These are phyloP conservation scores for Pachysolen tannophilus DNA, from an alignment of 805 yeast genomes.

Conservation along the genomic window DNA sequence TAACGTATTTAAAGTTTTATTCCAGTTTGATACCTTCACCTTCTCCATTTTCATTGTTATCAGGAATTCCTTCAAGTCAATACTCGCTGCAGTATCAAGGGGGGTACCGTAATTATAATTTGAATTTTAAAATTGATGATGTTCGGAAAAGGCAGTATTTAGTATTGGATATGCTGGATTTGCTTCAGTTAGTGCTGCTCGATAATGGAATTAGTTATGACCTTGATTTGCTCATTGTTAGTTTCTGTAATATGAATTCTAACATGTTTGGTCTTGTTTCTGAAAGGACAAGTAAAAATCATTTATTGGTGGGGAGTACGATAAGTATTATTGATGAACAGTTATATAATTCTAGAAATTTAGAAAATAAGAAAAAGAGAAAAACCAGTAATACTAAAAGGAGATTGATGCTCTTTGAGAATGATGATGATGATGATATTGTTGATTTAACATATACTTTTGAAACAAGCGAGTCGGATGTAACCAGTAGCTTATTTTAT, in stretches of 20 bases:
- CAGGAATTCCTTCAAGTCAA: no score
- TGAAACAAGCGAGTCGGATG: neutral
- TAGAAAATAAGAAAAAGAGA: neutral
- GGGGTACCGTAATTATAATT: neutral
- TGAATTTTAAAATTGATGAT: neutral
- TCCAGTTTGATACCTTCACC: constrained; percentile 2
- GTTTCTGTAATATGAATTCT: constrained; percentile 1
- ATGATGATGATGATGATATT: neutral
- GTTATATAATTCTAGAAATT: neutral
- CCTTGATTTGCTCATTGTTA: neutral
- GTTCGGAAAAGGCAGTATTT: constrained; percentile 4
- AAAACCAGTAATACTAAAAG: neutral
- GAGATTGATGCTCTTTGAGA: no score
- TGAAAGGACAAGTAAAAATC: neutral
- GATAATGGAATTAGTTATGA: neutral
- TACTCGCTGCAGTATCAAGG: no score
- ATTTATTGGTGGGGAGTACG: neutral
- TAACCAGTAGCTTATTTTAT: neutral
- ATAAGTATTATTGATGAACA: neutral
- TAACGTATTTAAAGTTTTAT: constrained; percentile 5
- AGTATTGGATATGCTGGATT: neutral
- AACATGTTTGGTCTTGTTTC: neutral
- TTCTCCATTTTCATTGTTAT: no score
- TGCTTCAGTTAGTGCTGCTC: neutral
- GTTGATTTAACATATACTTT: neutral